Conservation (phyloP, 2,329 filamentous ascomycete species). For the Phyllosticta citrichinensis region DNA sequence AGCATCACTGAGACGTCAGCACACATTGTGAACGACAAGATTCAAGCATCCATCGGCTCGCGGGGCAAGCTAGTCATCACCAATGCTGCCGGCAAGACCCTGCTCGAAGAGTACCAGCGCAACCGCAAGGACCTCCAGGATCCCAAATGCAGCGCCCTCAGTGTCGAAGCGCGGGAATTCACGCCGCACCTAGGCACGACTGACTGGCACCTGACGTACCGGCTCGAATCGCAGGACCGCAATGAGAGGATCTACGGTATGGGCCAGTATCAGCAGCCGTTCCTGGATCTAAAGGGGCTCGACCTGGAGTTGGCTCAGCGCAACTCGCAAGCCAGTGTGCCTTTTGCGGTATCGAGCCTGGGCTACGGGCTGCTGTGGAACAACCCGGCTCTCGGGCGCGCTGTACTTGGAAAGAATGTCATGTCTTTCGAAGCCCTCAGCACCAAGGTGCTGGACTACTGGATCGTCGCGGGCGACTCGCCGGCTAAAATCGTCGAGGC, state of each 20-base stretch:
- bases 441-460: constrained; percentile 51
- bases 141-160: constrained; percentile 49
- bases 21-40: constrained; percentile 40
- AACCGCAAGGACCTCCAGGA: constrained; percentile 42
- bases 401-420: constrained; percentile 50
- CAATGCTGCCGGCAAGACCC: constrained; percentile 30
- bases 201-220: constrained; percentile 45
- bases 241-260: constrained; percentile 57
- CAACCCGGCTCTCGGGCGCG: constrained; percentile 52
- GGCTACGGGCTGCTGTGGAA: constrained; percentile 60
- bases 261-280: constrained; percentile 59
- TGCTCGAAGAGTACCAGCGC: constrained; percentile 46
- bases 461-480: constrained; percentile 49
- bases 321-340: constrained; percentile 56
- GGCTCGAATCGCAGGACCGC: constrained; percentile 45
- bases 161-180: constrained; percentile 49
- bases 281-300: constrained; percentile 51
- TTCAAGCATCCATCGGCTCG: constrained; percentile 37
- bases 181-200: constrained; percentile 42
- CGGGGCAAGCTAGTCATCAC: constrained; percentile 42
- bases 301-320: constrained; percentile 56
- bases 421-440: constrained; percentile 53
- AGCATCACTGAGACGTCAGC: constrained; percentile 19
- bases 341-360: constrained; percentile 49
- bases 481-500: constrained; percentile 47